Evolutionary conservation across 371 early-diverging fungal genomes (phyloP).

Genomic region (Funneliformis caledonium): DNA sequence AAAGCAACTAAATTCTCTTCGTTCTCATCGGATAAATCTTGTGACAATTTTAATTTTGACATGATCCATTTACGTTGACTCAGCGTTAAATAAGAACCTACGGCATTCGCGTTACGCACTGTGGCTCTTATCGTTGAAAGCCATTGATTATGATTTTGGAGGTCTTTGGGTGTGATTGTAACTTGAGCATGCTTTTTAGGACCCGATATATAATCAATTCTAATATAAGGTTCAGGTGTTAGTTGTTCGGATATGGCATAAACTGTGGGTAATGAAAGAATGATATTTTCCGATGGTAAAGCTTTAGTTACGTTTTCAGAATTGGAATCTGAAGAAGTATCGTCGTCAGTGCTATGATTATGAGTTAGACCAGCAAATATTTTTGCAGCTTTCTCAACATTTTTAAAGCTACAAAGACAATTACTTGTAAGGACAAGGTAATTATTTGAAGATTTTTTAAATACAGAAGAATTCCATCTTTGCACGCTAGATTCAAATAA

Average conservation of each 20-base stretch:
- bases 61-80: constrained; percentile 29
- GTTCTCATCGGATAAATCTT: constrained; percentile 14
- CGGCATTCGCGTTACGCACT: background rate
- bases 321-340: background rate
- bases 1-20: background rate
- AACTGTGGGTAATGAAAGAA: constrained; percentile 8
- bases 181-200: constrained; percentile 13
- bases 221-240: constrained; percentile 10
- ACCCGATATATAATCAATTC: constrained; percentile 17
- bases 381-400: constrained; percentile 6
- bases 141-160: constrained; percentile 25
- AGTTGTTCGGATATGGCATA: background rate
- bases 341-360: background rate
- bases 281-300: constrained; percentile 7
- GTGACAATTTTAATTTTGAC: background rate
- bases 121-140: background rate
- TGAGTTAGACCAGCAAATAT: background rate
- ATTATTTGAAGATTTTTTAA: constrained; percentile 34
- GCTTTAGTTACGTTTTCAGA: background rate
- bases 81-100: constrained; percentile 21
- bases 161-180: background rate
- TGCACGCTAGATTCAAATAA: constrained; percentile 1
- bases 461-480: constrained; percentile 7
- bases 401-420: constrained; percentile 7
- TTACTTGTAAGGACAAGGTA: constrained; percentile 17